Conservation (phyloP, 371 early-diverging fungal species). For the Paraphysoderma sedebokerense region DNA sequence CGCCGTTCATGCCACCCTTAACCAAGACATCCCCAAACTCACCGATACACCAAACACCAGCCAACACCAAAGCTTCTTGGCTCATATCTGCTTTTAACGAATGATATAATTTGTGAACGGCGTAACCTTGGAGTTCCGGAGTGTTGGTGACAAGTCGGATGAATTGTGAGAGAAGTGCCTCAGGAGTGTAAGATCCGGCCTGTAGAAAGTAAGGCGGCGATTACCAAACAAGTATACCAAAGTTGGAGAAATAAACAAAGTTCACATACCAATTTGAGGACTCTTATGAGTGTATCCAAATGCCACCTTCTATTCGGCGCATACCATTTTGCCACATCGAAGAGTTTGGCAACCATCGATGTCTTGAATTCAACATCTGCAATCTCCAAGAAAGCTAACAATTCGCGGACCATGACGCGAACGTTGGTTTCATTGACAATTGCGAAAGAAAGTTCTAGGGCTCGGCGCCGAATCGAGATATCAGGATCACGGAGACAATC, state of each 20-base stretch:
- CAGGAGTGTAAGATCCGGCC: constrained; percentile 22
- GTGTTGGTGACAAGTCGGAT: constrained; percentile 48
- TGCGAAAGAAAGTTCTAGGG: constrained; percentile 87
- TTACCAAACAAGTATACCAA: too few relatives aligned
- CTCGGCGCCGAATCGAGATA: constrained; percentile 90
- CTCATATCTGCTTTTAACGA: constrained; percentile 61
- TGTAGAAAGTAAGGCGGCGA: too few relatives aligned
- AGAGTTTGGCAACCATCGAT: constrained; percentile 73
- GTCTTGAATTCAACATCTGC: constrained; percentile 81
- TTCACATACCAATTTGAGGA: constrained; percentile 41
- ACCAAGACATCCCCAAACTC: constrained; percentile 85
- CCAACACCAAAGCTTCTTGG: constrained; percentile 80
- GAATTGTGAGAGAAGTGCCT: constrained; percentile 27
- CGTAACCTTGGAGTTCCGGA: constrained; percentile 63
- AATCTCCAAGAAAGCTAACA: constrained; percentile 77
- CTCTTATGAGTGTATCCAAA: constrained; percentile 81
- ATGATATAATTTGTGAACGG: constrained; percentile 66
- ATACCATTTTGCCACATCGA: constrained; percentile 69
- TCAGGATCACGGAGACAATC: constrained; percentile 91
- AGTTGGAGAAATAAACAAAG: neutral
- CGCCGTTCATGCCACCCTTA: neutral
- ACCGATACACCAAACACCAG: constrained; percentile 86
- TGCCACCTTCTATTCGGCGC: constrained; percentile 92
- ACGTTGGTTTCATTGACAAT: constrained; percentile 82
- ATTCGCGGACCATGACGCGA: constrained; percentile 79